Evolutionary conservation across 495 filamentous ascomycete species (phyloP).

Genomic region (Penicillium ochrochloron): DNA sequence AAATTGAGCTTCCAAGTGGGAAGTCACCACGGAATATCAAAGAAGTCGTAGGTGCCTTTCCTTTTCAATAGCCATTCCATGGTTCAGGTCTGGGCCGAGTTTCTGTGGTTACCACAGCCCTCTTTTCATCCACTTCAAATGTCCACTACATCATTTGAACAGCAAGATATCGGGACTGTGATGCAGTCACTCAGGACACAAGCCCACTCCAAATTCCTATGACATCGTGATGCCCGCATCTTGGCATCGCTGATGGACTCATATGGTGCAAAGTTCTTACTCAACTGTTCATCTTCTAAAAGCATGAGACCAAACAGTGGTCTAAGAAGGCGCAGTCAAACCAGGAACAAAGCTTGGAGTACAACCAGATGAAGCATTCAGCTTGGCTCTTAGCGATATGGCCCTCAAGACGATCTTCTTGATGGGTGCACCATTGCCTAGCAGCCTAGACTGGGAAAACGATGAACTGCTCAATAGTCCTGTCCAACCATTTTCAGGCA

Average conservation of each 20-base stretch:
- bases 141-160: not conserved
- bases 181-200: not conserved
- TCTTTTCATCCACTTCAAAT: constrained; percentile 2
- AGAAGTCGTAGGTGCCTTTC: not conserved
- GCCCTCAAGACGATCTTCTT: constrained; percentile 58
- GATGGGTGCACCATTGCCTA: constrained; percentile 62
- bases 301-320: constrained; percentile 2
- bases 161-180: not conserved
- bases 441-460: constrained; percentile 60
- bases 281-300: not conserved
- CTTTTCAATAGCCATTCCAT: constrained; percentile 7
- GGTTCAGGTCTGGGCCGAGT: constrained; percentile 19
- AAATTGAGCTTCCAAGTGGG: not conserved
- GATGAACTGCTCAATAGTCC: constrained; percentile 52
- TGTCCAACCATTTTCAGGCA: constrained; percentile 52
- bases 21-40: not conserved
- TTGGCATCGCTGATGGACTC: not conserved
- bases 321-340: not conserved
- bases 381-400: constrained; percentile 36
- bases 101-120: constrained; percentile 2
- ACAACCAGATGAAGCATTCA: not conserved
- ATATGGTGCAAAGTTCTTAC: not conserved
- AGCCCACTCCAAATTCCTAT: not conserved
- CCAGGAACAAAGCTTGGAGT: not conserved
- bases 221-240: not conserved